Conservation (phyloP, 2,329 filamentous ascomycete genomes). For the Pseudogymnoascus destructans region DNA sequence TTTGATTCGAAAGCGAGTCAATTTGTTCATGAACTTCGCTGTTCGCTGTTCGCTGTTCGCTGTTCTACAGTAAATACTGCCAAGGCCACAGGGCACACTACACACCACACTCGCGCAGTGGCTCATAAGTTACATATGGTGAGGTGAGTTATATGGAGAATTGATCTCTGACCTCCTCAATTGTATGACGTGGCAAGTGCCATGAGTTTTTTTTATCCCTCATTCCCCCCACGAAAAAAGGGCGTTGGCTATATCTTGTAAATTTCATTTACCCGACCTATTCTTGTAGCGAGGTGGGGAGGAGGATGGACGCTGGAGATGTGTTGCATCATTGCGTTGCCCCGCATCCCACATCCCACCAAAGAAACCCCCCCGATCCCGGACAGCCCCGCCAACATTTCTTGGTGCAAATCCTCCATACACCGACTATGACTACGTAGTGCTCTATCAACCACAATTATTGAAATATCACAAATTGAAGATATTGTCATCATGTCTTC, state of each 20-base stretch:
- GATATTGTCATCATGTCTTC: slow-evolving; percentile 1
- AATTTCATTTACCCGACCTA: neutral
- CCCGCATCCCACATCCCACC: slow-evolving; percentile 7
- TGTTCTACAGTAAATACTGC: no score
- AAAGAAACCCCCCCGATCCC: neutral
- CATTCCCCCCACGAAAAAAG: neutral
- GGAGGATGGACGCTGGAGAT: slow-evolving; percentile 15
- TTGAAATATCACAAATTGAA: slow-evolving; percentile 3
- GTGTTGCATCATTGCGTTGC: slow-evolving; percentile 2
- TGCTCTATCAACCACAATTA: neutral
- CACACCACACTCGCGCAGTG: no score
- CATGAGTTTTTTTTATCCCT: neutral
- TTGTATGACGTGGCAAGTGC: slow-evolving; percentile 1
- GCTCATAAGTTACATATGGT: neutral
- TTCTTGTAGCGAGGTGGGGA: slow-evolving; percentile 2
- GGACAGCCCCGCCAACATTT: neutral
- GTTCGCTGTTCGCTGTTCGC: no score
- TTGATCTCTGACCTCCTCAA: neutral
- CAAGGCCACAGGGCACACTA: no score
- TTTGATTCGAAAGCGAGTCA: no score
- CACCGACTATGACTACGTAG: slow-evolving; percentile 3
- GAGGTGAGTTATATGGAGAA: neutral
- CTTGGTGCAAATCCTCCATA: slow-evolving; percentile 6
- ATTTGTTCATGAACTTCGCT: no score
- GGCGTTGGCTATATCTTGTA: neutral